Evolutionary conservation across 495 filamentous ascomycete species (phyloP), one percentile per base, ranked within the genome.

Genomic region (Pseudoneurospora amorphoporcata): DNA sequence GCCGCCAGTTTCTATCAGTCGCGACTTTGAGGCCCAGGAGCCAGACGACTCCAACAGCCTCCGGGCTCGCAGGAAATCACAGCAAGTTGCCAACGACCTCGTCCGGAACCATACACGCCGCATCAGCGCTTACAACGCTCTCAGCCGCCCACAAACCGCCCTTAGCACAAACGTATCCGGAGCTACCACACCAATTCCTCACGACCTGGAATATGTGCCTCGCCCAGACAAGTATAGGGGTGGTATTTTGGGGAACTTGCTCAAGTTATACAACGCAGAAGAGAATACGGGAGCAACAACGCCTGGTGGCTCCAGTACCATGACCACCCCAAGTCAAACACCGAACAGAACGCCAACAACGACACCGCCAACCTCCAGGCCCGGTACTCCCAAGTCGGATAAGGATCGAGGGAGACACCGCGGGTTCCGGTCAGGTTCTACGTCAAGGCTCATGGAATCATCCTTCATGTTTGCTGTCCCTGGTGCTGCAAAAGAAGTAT

Each of bases 221-320:
- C 85, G 85, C 16, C 94, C 92, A 4, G 78, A 85, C 8, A 86
- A 91, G 68, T 95, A 92, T 78, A 91, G 89, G 61, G 89, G 89
- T 43, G 93, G 94, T 39, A 87, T 96, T 61, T 83, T 98, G 8
- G 89, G 90, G 6, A 91, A 89, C 8, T 82, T 98, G 3, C 82
- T 97, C 70, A 96, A 92, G 79, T 85, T 97, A 12, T 91, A 94
- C 75, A 87, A 87, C 70, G 71, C 81, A 41, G 77, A 79, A 4
- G 72, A 79, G 39, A 76, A 73, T 23, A 39, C 70, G 16, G 73
- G 53, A 1, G 41, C 43, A n/a, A 47, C 40, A 14, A 69, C 23
- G n/a, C 32, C 38, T 41, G 23, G 39, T 69, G 76, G 76, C 40
- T 71, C 73, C 8, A 84, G 76, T 75, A 77, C 45, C 61, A 72